A percentile compares a stretch with the other conserved stretches of the same genome.
Conservation (phyloP, 208 protist species). For the Wallacemonas sp. region DNA sequence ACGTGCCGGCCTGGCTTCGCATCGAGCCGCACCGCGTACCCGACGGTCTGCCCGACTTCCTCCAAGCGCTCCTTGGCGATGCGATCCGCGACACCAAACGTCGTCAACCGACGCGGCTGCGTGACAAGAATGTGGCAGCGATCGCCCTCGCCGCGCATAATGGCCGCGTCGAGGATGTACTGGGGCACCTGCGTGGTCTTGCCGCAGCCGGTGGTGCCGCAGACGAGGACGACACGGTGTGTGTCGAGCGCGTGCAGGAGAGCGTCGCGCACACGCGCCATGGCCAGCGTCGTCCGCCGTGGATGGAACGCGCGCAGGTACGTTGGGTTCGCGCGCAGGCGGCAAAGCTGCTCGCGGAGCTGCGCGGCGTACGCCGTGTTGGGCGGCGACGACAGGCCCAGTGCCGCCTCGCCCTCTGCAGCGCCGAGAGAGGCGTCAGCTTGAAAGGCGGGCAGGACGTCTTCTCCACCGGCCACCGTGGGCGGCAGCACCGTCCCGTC, state of each 20-base stretch:
- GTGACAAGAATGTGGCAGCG: constrained; percentile 91
- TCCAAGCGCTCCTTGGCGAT: constrained; percentile 96
- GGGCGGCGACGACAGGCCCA: constrained; percentile 5
- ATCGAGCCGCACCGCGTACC: constrained; percentile 98
- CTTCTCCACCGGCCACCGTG: background rate
- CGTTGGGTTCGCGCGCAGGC: constrained; percentile 37
- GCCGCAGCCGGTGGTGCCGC: constrained; percentile 89
- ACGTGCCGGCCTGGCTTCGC: constrained; percentile 92
- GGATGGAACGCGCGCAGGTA: constrained; percentile 62
- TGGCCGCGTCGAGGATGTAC: constrained; percentile 89
- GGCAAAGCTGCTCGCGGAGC: constrained; percentile 37
- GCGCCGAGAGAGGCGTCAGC: background rate
- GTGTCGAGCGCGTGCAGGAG: constrained; percentile 60
- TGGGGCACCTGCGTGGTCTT: constrained; percentile 94
- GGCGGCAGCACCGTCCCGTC: background rate
- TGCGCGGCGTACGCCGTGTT: constrained; percentile 37
- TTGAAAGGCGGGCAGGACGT: no score
- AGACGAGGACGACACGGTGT: constrained; percentile 84
- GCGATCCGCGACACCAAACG: constrained; percentile 97
- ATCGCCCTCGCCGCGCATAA: constrained; percentile 47
- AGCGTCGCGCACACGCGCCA: constrained; percentile 37
- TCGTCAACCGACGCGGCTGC: constrained; percentile 98
- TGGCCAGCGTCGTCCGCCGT: constrained; percentile 69
- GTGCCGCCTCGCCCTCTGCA: no score
- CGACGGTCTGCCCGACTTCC: constrained; percentile 93